Conservation (phyloP, 306 rosid species). For the Parietaria judaica region DNA sequence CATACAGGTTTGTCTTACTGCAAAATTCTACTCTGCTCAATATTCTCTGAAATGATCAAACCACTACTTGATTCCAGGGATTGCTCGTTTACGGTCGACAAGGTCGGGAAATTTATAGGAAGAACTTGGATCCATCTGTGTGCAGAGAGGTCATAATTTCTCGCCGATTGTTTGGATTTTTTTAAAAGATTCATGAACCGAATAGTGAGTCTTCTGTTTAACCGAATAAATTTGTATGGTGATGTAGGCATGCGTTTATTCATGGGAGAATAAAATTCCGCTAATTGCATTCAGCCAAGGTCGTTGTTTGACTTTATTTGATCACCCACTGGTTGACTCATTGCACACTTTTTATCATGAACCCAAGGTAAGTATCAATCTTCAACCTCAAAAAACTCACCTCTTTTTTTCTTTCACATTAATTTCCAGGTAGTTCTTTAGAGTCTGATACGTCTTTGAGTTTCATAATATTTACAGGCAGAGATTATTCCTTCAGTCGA, state of each 20-base stretch:
- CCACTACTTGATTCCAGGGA: conserved; percentile 53
- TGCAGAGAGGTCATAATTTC: conserved; percentile 68
- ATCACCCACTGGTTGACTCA: conserved; percentile 67
- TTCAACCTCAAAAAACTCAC: neutral
- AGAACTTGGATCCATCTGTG: conserved; percentile 61
- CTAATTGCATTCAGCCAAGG: conserved; percentile 68
- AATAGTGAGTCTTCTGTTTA: neutral
- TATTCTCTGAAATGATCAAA: neutral
- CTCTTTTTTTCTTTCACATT: neutral
- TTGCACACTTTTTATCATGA: conserved; percentile 70
- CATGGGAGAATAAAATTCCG: conserved; percentile 66
- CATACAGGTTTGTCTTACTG: conserved; percentile 56
- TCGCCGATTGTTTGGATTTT: too few relatives aligned
- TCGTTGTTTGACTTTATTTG: conserved; percentile 81
- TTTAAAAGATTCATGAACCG: neutral
- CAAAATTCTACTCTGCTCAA: conserved; percentile 1
- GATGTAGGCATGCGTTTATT: conserved; percentile 71
- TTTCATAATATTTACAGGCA: conserved; percentile 42
- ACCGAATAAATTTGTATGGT: conserved; percentile 2
- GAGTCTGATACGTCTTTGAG: neutral
- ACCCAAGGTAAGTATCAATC: conserved; percentile 71
- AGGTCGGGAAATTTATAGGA: conserved; percentile 77
- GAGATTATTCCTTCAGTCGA: conserved; percentile 85
- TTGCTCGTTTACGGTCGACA: conserved; percentile 85
- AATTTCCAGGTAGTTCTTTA: neutral